phyloP scores from a whole-genome alignment of 2,329 filamentous ascomycete species.

The Ambrosiella beaveri region DNA sequence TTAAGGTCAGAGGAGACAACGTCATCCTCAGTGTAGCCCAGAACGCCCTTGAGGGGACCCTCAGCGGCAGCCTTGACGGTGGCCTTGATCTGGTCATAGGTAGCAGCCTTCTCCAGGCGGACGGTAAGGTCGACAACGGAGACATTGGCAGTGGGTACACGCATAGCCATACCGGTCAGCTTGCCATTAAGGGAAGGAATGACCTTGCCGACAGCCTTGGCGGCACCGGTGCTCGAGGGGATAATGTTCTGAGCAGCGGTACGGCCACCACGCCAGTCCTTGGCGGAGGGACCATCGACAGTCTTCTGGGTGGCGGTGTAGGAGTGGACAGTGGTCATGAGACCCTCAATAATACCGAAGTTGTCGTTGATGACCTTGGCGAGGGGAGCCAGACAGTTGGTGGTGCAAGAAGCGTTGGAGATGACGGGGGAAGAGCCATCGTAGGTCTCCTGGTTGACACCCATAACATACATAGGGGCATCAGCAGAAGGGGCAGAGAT shows the following conservation, averaged over 20 bases:
- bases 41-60: constrained; percentile 72
- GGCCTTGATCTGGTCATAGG: constrained; percentile 84
- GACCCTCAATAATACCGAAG: constrained; percentile 91
- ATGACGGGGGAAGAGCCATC: constrained; percentile 80
- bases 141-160: constrained; percentile 96
- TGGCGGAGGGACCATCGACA: constrained; percentile 88
- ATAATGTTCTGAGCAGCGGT: constrained; percentile 99
- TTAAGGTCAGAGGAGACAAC: constrained; percentile 87
- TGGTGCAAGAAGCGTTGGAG: constrained; percentile 99
- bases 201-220: constrained; percentile 99
- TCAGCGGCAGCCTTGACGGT: constrained; percentile 76
- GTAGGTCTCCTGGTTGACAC: constrained; percentile 93
- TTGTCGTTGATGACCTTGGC: constrained; percentile 99
- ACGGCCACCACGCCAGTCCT: constrained; percentile 99
- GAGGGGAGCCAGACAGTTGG: constrained; percentile 98
- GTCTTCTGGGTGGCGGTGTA: constrained; percentile 99
- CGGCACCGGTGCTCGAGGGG: constrained; percentile 94
- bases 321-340: constrained; percentile 99
- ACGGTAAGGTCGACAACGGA: constrained; percentile 95
- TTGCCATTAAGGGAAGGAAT: constrained; percentile 97
- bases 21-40: constrained; percentile 93
- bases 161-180: constrained; percentile 99
- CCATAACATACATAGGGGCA: constrained; percentile 99
- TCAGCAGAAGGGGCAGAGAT: constrained; percentile 86
- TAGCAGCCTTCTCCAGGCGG: constrained; percentile 80